Base-by-base conservation (phyloP, 202 grass and related monocot genomes). In the Schoenoplectus triqueter region DNA sequence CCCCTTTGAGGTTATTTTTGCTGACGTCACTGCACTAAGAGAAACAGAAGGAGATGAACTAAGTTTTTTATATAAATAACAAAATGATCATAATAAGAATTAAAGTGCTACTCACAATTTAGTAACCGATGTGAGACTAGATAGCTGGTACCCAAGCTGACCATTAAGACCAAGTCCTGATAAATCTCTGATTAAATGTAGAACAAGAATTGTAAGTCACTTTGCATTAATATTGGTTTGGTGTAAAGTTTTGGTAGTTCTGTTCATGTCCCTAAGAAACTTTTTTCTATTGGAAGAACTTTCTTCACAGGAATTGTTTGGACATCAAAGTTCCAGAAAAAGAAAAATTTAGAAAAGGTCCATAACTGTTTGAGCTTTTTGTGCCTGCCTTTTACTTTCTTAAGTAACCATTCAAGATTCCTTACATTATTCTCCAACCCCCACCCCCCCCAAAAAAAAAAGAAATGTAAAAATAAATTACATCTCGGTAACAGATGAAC, bases 21-120 rank as follows among this genome's bases (percentile, higher is more conserved):
- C 96, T 99, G 47, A 92, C 84, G 73, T 99, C 93, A 77, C 96
- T 95, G 90, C 90, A 92, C 91, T 94, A 94, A 81, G 92, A 83
- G 82, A 87, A 91, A 95, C 80, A 31, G 31, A 80, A 66, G 52
- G 54, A 89, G 79, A 88, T 89, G 63, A 89, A 92, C 89, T 96
- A 90, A 86, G 87, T 92, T 94, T 77, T 67, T 89, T 86, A 85
- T 92, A 80, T 63, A 92, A 40, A 82, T 14, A 71, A 50, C 11
- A 64, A 82, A 64, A 48, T 21, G n/a, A 66, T 63, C n/a, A 55
- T 47, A 59, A 11, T 20, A 44, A 73, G 69, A 85, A 31, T 83
- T 81, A 61, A 86, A 72, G 60, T 64, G 62, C 84, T 87, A 88
- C 96, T 99, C 89, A 99, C 96, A 99, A 96, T 85, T 96, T 91